Evolutionary conservation across 768 basidiomycete species (phyloP).

Genomic region (Termitomyces heimii): DNA sequence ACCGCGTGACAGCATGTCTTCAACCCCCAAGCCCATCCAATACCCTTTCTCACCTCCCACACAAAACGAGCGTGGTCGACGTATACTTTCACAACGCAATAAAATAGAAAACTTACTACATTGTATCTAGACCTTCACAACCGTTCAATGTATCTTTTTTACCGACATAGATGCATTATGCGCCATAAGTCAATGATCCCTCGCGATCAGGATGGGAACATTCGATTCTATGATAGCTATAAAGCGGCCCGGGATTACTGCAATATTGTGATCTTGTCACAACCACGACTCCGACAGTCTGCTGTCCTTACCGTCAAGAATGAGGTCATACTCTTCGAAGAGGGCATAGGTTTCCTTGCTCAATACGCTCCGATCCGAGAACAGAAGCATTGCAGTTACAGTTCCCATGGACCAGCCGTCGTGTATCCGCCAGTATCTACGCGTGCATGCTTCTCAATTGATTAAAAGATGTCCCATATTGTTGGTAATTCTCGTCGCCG

Average conservation of each 20-base stretch:
- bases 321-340: conserved; percentile 23
- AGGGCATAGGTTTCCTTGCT: conserved; percentile 13
- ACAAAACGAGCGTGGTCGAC: conserved; percentile 10
- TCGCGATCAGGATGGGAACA: neutral
- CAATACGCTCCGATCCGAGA: conserved; percentile 20
- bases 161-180: neutral
- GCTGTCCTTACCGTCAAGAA: conserved; percentile 26
- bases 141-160: neutral
- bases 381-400: conserved; percentile 21
- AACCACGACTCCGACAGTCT: too few relatives aligned
- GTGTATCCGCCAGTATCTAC: conserved; percentile 82
- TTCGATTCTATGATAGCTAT: too few relatives aligned
- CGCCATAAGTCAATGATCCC: neutral
- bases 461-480: conserved; percentile 82
- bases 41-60: conserved; percentile 26
- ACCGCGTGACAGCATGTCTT: conserved; percentile 63
- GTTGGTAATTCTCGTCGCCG: conserved; percentile 64
- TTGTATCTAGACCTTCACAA: neutral
- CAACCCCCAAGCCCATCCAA: conserved; percentile 70
- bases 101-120: neutral
- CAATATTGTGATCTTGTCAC: too few relatives aligned
- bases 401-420: conserved; percentile 47
- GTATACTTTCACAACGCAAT: neutral
- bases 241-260: too few relatives aligned
- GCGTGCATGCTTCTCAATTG: conserved; percentile 81